Conservation (phyloP, 176 grass and related monocot genomes). For the Aechmea fasciata region DNA sequence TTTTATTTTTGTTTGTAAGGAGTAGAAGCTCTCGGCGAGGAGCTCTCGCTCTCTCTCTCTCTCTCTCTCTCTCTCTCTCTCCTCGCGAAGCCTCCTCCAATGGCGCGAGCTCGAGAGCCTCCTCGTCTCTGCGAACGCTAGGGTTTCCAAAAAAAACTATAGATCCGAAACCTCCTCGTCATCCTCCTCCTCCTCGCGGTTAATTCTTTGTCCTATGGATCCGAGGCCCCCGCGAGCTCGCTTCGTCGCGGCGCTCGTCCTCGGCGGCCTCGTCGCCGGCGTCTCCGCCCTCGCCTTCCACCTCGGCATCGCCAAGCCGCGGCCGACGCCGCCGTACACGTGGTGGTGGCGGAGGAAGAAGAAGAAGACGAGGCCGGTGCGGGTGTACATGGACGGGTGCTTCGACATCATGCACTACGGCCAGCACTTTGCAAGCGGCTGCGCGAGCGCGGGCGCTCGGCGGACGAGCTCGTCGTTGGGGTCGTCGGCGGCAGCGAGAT, state of each 20-base stretch:
- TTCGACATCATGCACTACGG: constrained; percentile 99
- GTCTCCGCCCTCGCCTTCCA: constrained; percentile 39
- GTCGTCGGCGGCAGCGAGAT: constrained; percentile 74
- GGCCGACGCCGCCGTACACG: constrained; percentile 10
- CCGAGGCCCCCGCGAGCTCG: constrained; percentile 17
- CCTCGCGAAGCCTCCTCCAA: too few relatives aligned
- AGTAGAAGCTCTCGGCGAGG: too few relatives aligned
- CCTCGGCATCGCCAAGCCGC: constrained; percentile 16
- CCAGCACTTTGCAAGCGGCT: constrained; percentile 82
- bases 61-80: too few relatives aligned
- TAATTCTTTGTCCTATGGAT: constrained; percentile 28
- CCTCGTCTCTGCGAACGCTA: too few relatives aligned
- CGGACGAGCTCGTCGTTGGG: constrained; percentile 76
- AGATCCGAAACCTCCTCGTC: background rate
- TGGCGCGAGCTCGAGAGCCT: too few relatives aligned
- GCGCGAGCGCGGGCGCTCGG: constrained; percentile 66
- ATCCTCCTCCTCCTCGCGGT: constrained; percentile 15
- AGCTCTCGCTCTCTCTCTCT: too few relatives aligned
- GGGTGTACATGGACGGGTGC: constrained; percentile 96
- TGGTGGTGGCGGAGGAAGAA: constrained; percentile 15
- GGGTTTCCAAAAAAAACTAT: too few relatives aligned
- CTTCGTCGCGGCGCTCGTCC: constrained; percentile 39
- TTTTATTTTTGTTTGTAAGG: too few relatives aligned
- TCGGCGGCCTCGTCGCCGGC: constrained; percentile 62
- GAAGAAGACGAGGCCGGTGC: constrained; percentile 33